phyloP scores from a whole-genome alignment of 176 grass and related monocot species.

The Oryza australiensis region DNA sequence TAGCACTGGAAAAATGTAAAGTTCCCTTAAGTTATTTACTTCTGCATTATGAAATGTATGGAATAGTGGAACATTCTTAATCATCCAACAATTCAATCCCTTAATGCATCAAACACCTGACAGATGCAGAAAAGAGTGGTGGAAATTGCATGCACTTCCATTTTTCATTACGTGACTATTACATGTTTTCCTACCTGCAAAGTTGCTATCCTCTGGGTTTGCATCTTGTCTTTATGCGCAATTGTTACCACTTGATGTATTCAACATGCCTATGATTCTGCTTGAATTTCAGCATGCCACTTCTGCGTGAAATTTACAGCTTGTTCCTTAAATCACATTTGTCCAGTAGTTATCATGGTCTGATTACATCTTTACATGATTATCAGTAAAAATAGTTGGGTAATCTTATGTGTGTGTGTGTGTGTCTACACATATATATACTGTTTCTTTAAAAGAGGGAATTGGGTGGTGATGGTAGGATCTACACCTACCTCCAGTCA shows the following conservation, averaged over 20 bases:
- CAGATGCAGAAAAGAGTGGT: neutral
- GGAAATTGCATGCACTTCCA: neutral
- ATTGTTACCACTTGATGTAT: slow-evolving; percentile 14
- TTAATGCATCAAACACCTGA: slow-evolving; percentile 4
- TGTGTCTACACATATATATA: too few species aligned
- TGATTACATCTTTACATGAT: neutral
- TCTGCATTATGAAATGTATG: neutral
- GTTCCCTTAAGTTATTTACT: slow-evolving; percentile 14
- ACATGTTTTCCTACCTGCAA: slow-evolving; percentile 6
- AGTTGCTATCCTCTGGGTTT: neutral
- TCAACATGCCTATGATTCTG: neutral
- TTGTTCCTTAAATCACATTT: neutral
- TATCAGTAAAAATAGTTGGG: neutral
- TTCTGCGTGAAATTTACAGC: neutral
- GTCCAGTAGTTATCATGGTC: neutral
- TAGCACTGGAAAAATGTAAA: slow-evolving; percentile 2
- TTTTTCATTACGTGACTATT: neutral
- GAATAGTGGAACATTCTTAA: neutral
- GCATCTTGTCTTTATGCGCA: neutral
- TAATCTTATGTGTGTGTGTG: neutral
- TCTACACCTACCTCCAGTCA: neutral
- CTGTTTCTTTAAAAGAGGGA: neutral
- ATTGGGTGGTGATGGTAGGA: neutral
- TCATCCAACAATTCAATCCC: neutral
- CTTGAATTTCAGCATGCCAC: neutral